Evolutionary conservation across 208 protist genomes (phyloP), one percentile per base, ranked within the genome.

Genomic region (Acanthamoeba culbertsoni): DNA sequence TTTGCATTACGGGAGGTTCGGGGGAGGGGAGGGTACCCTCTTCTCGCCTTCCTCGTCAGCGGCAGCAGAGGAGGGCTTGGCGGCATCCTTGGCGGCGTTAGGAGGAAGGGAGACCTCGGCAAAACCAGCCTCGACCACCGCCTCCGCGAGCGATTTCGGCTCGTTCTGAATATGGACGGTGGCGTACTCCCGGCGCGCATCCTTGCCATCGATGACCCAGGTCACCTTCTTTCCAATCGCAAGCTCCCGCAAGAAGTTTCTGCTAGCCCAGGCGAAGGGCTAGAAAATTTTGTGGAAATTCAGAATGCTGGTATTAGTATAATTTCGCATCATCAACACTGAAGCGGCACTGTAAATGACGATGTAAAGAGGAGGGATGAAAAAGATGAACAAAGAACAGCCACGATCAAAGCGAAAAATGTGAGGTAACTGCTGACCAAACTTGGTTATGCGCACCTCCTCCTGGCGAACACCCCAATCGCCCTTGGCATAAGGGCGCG

Each of bases 41-140:
- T 82, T 82, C 42, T 82, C 71, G 71, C 71, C 71, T 31, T 82
- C 71, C 42, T 82, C 71, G 43, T 82, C 71, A 18, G 42, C 71
- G 23, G 71, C 71, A 18, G n/a, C 33, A n/a, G n/a, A n/a, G 63
- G 63, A n/a, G 63, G 63, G 33, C 71, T 40, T 48, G 71, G 71
- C 71, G 68, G 68, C 26, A 40, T 82, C 71, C 42, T 53, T 48
- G 42, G 71, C 71, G 71, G 71, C 71, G 43, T 82, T 82, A n/a
- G 82, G 82, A 2, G 86, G 86, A 18, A 71, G 86, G 6, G 86
- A 92, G 35, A 92, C 86, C 14, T 92, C 86, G 86, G 86, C 86
- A 12, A 43, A 46, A 16, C 86, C 86, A 42, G 55, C 86, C 63
- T 71, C 55, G 62, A 92, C 86, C n/a, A 92, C 62, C 10, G 62